Evolutionary conservation across 495 filamentous ascomycete genomes (phyloP), one percentile per base, ranked within the genome.

Genomic region (Lepidopterella palustris): DNA sequence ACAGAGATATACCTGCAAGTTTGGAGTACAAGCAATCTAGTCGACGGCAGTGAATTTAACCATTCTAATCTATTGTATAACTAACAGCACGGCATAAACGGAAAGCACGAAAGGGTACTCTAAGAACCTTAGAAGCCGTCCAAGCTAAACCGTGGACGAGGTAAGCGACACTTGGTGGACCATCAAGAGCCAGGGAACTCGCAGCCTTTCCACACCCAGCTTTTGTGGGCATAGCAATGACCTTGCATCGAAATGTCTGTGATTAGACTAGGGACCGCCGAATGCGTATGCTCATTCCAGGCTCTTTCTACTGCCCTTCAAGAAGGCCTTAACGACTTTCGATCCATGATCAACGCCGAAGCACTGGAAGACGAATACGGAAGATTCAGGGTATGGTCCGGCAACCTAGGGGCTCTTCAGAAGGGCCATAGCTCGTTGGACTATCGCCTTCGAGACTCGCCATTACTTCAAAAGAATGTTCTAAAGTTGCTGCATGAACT

Each of bases 391-490:
- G 64, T 67, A 21, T 67, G 64, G 64, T 53, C 60, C 13, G 64
- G 64, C 3, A 67, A 67, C 50, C 52, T 67, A 9, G 64, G 64
- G 4, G 64, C 64, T 2, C 53, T 67, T 45, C 64, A 67, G 40
- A 67, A 67, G 28, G 64, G 64, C 15, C 64, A 67, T 27, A 67
- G 64, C 32, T 60, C 60, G 4, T 24, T 63, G 24, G 64, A 67
- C 47, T 67, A 67, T 31, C 64, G 64, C 25, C 53, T 67, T 0
- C 60, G 64, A 26, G 64, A 67, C 23, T 67, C 64, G 0, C 64
- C 64, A 29, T 56, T 67, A 21, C 57, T 67, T 32, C 60, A 56
- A n/a, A 61, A 32, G 26, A 67, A 67, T 50, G 42, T 53, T 4
- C 45, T 67, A 28, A 67, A 67, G 21, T 29, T 67, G 20, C 50